Evolutionary conservation across 73 alveolate species (phyloP).

Genomic region (Symbiodinium natans): DNA sequence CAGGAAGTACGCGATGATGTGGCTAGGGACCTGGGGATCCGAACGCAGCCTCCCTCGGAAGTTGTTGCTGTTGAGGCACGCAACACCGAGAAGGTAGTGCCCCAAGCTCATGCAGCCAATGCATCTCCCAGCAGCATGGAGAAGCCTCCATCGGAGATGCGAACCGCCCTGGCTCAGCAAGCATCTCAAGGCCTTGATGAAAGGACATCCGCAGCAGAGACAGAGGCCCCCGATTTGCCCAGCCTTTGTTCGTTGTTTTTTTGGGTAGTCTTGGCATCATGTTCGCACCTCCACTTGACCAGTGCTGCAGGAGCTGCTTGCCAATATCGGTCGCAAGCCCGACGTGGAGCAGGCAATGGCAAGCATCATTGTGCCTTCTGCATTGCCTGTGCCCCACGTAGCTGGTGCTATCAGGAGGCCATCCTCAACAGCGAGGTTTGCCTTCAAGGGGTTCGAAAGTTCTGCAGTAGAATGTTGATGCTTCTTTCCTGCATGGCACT

Average conservation of each 20-base stretch:
- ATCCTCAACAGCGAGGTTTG: not conserved
- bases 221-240: too few species aligned
- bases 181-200: not conserved
- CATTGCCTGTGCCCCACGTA: too few species aligned
- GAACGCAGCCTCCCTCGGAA: not conserved
- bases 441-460: too few species aligned
- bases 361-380: too few species aligned
- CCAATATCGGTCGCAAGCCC: not conserved
- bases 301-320: not conserved
- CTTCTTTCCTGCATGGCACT: not conserved
- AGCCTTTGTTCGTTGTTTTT: too few species aligned
- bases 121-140: not conserved
- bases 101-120: not conserved
- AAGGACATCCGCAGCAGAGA: not conserved
- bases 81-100: not conserved
- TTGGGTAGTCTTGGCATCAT: too few species aligned
- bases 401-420: not conserved
- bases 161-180: not conserved
- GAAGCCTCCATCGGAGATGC: not conserved
- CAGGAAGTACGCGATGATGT: conserved; percentile 25
- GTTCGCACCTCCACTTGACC: too few species aligned
- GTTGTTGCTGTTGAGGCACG: not conserved
- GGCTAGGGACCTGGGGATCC: conserved; percentile 14
- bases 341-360: not conserved
- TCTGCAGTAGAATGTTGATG: not conserved